Evolutionary conservation across 352 stramenopile genomes (phyloP).

Genomic region (Phytophthora quininea): DNA sequence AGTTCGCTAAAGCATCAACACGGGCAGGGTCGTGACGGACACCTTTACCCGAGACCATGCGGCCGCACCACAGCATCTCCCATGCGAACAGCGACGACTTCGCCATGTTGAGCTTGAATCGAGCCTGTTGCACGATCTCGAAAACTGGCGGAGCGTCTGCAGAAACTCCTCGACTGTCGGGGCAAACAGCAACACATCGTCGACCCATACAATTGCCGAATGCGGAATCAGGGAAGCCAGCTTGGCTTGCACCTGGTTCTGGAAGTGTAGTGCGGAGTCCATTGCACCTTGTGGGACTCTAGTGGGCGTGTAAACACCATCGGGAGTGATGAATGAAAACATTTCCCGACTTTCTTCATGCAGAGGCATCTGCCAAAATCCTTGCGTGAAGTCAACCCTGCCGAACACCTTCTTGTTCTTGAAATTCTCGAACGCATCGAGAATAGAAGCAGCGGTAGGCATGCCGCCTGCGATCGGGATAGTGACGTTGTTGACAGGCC

Average conservation of each 20-base stretch:
- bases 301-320: conserved; percentile 19
- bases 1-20: neutral
- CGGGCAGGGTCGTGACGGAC: conserved; percentile 16
- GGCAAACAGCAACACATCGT: conserved; percentile 27
- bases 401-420: conserved; percentile 4
- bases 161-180: conserved; percentile 11
- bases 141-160: conserved; percentile 19
- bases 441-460: neutral
- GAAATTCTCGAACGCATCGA: neutral
- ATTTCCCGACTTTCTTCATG: conserved; percentile 22
- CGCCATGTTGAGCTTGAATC: conserved; percentile 23
- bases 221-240: conserved; percentile 17
- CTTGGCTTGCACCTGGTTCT: conserved; percentile 12
- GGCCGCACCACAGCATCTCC: conserved; percentile 27
- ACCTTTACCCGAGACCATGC: conserved; percentile 20
- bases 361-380: conserved; percentile 30
- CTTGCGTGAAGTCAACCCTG: conserved; percentile 29
- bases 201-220: conserved; percentile 22
- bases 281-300: conserved; percentile 8
- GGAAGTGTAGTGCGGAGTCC: conserved; percentile 14
- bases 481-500: neutral
- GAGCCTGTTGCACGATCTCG: conserved; percentile 3
- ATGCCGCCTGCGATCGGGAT: neutral
- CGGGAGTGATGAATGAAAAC: conserved; percentile 26
- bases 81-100: conserved; percentile 24